Base-by-base conservation (phyloP, 1,284 basidiomycete genomes). In the Cystobasidiaceae sp. region DNA sequence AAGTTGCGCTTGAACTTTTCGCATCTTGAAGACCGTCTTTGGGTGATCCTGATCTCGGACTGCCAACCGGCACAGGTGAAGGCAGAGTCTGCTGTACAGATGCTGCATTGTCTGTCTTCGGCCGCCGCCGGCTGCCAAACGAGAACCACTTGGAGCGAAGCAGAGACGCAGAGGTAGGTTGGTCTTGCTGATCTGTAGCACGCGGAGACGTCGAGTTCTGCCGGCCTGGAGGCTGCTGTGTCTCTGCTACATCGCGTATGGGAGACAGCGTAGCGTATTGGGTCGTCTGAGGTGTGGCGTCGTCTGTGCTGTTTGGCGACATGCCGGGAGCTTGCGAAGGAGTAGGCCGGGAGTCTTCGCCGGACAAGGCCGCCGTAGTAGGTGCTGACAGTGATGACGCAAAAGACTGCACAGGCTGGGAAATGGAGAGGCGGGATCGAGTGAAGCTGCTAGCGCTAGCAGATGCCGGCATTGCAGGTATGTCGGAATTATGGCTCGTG, bases 111-210 rank as follows among this genome's bases (percentile, higher is more conserved):
- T 64, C 52, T 25, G 32, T 28, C 23, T 64, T 64, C 15, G 61
- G 61, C 25, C 61, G 50, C 39, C 51, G 45, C 4, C 43, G 39
- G 23, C 49, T 54, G 19, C 61, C 61, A 21, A 64, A 64, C 3
- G 61, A 64, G 52, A 64, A 64, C 61, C 61, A 64, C 5, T 52
- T 17, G 21, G 41, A 21, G 8, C 52, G 41, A 11, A 48, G n/a
- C 15, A 44, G 48, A 9, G 56, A 23, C 33, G 60, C 58, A 9
- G 58, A 60, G 9, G 32, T 44, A 5, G 41, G 39, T n/a, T n/a
- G n/a, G 45, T 37, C 54, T 19, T 43, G 54, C 7, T 56, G 39
- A 9, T 56, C 54, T 17, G 33, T 23, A 9, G 34, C 17, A 44
- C 44, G 27, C 8, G 8, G 41, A 17, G 54, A 21, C 15, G 41